phyloP scores from a whole-genome alignment of 2,329 filamentous ascomycete species.

The Truncatella angustata region DNA sequence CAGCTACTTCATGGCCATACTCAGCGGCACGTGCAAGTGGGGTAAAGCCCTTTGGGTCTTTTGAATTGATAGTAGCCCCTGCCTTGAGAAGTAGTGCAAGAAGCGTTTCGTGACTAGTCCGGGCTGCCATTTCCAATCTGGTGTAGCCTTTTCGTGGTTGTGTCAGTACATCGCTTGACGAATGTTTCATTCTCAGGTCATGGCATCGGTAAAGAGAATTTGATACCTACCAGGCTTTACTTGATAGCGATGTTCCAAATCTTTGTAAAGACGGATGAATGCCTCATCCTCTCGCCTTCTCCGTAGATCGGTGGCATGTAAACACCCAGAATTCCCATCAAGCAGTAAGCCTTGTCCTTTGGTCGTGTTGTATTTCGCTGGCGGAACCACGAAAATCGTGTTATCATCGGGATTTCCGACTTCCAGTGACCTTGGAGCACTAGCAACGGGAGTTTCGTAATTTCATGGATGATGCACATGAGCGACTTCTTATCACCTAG shows the following conservation, averaged over 20 bases:
- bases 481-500: conserved; percentile 25
- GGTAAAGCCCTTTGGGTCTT: not conserved
- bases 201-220: too few relatives aligned
- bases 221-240: not conserved
- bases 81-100: not conserved
- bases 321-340: not conserved
- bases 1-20: not conserved
- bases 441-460: conserved; percentile 19
- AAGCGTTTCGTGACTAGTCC: not conserved
- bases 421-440: conserved; percentile 12
- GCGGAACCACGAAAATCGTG: not conserved
- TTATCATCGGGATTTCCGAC: not conserved
- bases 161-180: not conserved
- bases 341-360: not conserved
- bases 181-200: not conserved
- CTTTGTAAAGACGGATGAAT: not conserved
- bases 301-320: not conserved
- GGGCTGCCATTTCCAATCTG: not conserved
- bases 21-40: not conserved
- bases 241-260: not conserved
- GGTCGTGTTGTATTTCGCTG: not conserved
- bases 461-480: conserved; percentile 17
- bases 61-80: not conserved
- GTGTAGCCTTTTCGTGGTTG: not conserved
- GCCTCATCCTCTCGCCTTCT: not conserved